Base-by-base conservation (phyloP, 1,139 yeast genomes). In the Candida sanyaensis region DNA sequence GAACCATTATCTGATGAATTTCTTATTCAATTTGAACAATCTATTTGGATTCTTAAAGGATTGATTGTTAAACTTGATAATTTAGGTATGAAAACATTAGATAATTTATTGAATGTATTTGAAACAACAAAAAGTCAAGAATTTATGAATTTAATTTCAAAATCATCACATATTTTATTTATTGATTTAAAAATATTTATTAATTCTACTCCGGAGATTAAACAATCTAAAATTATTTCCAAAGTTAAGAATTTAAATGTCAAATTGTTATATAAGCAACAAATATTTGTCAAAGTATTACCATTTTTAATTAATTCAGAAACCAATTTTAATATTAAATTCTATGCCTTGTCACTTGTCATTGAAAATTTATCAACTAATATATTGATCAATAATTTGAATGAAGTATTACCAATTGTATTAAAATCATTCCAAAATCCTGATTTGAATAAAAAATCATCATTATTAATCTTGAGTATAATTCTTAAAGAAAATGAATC, bases 1-100 rank as follows among this genome's bases (percentile, higher is more conserved):
- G 28, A 4, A 6, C 6, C 28, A 26, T 26, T 26, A 8, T 26
- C 28, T 4, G 26, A 45, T 12, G 33, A 40, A 38, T 49, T 57
- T 4, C 33, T 43, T 11, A 40, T 45, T 24, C 26, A 43, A 32
- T 64, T 87, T 43, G 96, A 89, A 61, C 60, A 77, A 0, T 65
- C 75, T 29, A 69, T 84, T 1, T 90, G 96, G 97, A 65, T 83
- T 5, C 69, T 84, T 28, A 91, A 89, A 62, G 95, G 88, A 0
- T 71, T 88, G 43, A 61, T 88, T 1, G 60, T 88, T 61, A 82
- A 78, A 55, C 77, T 80, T 48, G 86, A 87, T 52, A 60, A 69
- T 3, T 43, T 57, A 0, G 84, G 86, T 0, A 63, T 69, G n/a
- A 60, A 58, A 6, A 71, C 71, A 64, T 77, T 54, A 61, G 64